These are phyloP conservation scores for Antitrichia curtipendula DNA, from an alignment of 225 moss, liverwort and hornwort genomes.

Conservation along the genomic window DNA sequence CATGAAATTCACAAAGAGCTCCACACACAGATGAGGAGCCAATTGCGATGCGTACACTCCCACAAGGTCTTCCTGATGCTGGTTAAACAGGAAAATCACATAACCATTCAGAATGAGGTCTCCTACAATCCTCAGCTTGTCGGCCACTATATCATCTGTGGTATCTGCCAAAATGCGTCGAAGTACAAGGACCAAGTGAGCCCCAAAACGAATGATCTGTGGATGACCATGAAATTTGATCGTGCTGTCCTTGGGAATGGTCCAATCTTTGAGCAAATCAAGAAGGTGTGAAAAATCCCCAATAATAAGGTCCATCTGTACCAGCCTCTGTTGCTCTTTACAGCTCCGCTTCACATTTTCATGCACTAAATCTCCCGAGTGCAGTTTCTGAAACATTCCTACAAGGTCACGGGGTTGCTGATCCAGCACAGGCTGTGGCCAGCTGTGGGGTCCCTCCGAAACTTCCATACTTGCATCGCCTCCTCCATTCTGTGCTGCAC, in stretches of 20 bases:
- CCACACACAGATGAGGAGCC: constrained; percentile 88
- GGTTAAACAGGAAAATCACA: constrained; percentile 85
- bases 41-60: constrained; percentile 92
- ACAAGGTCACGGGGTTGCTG: constrained; percentile 93
- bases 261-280: constrained; percentile 86
- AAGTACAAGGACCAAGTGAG: constrained; percentile 83
- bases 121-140: constrained; percentile 82
- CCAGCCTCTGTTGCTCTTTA: constrained; percentile 87
- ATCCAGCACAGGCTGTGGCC: constrained; percentile 79
- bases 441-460: constrained; percentile 47
- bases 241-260: constrained; percentile 61
- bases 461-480: constrained; percentile 21
- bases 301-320: constrained; percentile 92
- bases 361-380: constrained; percentile 84
- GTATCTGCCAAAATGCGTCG: constrained; percentile 71
- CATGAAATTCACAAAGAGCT: constrained; percentile 95
- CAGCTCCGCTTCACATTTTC: constrained; percentile 84
- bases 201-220: constrained; percentile 92
- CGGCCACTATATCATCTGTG: constrained; percentile 60
- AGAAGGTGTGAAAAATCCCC: constrained; percentile 87
- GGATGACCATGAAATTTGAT: constrained; percentile 88
- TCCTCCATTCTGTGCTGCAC: constrained; percentile 1
- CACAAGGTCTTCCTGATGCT: constrained; percentile 89
- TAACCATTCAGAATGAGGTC: constrained; percentile 88
- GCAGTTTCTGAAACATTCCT: constrained; percentile 82